These are phyloP conservation scores for Rhododendron vialii DNA, from an alignment of 148 eudicot species.

Conservation along the genomic window DNA sequence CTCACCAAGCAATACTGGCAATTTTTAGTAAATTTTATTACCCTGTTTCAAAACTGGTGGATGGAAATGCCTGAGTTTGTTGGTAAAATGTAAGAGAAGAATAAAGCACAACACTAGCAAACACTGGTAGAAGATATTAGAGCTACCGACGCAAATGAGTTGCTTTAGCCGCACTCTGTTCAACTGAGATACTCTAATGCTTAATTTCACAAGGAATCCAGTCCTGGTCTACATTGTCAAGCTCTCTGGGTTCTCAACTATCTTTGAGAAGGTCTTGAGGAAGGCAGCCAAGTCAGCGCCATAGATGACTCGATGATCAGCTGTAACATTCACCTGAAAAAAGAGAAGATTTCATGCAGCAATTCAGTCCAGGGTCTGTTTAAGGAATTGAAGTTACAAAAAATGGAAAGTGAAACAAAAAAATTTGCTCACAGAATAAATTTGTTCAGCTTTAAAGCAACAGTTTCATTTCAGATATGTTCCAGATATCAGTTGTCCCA, in stretches of 20 bases:
- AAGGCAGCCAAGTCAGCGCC: conserved; percentile 4
- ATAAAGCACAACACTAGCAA: neutral
- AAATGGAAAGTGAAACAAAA: neutral
- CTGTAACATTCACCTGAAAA: neutral
- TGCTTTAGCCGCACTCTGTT: neutral
- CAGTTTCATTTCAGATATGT: neutral
- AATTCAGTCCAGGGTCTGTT: neutral
- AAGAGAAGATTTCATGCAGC: neutral
- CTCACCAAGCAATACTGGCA: neutral
- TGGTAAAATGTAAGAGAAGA: neutral
- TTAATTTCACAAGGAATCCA: neutral
- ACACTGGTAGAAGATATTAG: neutral
- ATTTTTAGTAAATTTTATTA: neutral
- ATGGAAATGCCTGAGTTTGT: neutral
- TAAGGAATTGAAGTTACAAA: neutral
- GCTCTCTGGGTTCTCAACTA: neutral
- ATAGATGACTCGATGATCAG: neutral
- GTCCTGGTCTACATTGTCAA: neutral
- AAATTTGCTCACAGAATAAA: neutral
- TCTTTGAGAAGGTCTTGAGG: conserved; percentile 1
- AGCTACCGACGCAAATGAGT: neutral
- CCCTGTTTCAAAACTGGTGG: neutral
- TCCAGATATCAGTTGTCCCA: neutral
- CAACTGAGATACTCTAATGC: neutral
- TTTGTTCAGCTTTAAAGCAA: neutral